A percentile compares a stretch with the other conserved stretches of the same genome.
Conservation (phyloP, 2,329 filamentous ascomycete genomes). For the Coniella vitis region DNA sequence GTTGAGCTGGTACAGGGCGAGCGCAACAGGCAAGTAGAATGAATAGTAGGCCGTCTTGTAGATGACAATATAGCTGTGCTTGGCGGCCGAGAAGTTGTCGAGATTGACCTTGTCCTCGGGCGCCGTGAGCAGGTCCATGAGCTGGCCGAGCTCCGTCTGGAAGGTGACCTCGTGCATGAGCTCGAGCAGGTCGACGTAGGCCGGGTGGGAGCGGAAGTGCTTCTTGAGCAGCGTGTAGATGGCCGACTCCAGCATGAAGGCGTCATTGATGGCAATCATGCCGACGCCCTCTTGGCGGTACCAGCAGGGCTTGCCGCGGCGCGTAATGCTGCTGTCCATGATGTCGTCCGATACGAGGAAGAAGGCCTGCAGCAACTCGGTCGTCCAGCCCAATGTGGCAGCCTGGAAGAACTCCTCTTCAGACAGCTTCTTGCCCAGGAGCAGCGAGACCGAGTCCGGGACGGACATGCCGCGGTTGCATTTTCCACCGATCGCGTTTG, state of each 20-base stretch:
- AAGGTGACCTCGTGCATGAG: slow-evolving; percentile 92
- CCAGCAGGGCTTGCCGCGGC: slow-evolving; percentile 93
- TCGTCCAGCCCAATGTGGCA: slow-evolving; percentile 90
- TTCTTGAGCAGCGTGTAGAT: slow-evolving; percentile 93
- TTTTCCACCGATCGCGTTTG: slow-evolving; percentile 90
- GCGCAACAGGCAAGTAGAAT: slow-evolving; percentile 94
- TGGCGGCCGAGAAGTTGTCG: slow-evolving; percentile 89
- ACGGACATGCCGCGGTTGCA: slow-evolving; percentile 99
- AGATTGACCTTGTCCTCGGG: slow-evolving; percentile 91
- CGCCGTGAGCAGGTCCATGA: slow-evolving; percentile 90
- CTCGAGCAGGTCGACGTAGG: slow-evolving; percentile 88
- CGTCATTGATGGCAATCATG: slow-evolving; percentile 97
- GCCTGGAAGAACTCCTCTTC: slow-evolving; percentile 83
- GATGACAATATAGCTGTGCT: slow-evolving; percentile 97
- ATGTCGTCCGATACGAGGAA: slow-evolving; percentile 98
- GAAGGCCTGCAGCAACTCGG: slow-evolving; percentile 96
- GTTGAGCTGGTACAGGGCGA: slow-evolving; percentile 79
- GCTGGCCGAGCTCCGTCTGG: slow-evolving; percentile 93
- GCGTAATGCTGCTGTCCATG: slow-evolving; percentile 94
- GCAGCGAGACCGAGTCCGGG: slow-evolving; percentile 78
- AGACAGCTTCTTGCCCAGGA: slow-evolving; percentile 64
- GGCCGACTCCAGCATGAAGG: slow-evolving; percentile 85
- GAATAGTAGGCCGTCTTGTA: slow-evolving; percentile 99
- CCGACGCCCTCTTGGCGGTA: slow-evolving; percentile 85
- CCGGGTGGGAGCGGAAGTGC: slow-evolving; percentile 80